Evolutionary conservation across 176 grass and related monocot genomes (phyloP), one percentile per base, ranked within the genome.

Genomic region (Areca catechu): DNA sequence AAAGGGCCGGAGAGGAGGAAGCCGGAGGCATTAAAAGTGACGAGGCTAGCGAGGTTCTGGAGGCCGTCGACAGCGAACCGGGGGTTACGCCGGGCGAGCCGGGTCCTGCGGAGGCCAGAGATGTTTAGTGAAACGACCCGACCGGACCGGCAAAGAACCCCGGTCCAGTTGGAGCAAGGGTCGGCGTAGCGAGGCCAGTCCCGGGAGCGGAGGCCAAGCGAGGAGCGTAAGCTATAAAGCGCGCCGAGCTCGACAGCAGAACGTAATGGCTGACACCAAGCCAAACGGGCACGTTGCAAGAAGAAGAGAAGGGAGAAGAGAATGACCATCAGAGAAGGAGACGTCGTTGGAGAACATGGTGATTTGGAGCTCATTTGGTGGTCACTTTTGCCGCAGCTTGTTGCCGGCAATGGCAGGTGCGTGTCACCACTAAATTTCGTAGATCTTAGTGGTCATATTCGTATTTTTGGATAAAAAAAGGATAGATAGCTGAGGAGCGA

Each of bases 121-220:
- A 72, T 14, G 19, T 48, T 16, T 5, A 72, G 27, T 24, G 49
- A 22, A 0, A 54, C 27, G 50, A 62, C 48, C 48, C 58, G 12
- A 12, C 48, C 50, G 49, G 24, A 3, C 19, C 5, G 15, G 68
- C 70, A 72, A 1, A 0, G 0, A 20, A 72, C 58, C 0, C 70
- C 70, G 5, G 15, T 24, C 70, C 70, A 72, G 14, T 2, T 1
- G 24, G 14, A 0, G 28, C 70, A 72, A n/a, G 70, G 58, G 58
- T 62, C 27, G 14, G 14, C 2, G 4, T 1, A 5, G 6, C 18
- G 16, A 1, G 25, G 19, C 70, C 70, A 72, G 58, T 72, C 58
- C 0, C 7, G 5, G 19, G 25, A 18, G 58, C 58, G 70, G n/a
- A 72, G 49, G 50, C 24, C 58, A 19, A 72, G 70, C 0, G 58